Evolutionary conservation across 108 stramenopile genomes (phyloP).

Genomic region (Stephanodiscus triporus): DNA sequence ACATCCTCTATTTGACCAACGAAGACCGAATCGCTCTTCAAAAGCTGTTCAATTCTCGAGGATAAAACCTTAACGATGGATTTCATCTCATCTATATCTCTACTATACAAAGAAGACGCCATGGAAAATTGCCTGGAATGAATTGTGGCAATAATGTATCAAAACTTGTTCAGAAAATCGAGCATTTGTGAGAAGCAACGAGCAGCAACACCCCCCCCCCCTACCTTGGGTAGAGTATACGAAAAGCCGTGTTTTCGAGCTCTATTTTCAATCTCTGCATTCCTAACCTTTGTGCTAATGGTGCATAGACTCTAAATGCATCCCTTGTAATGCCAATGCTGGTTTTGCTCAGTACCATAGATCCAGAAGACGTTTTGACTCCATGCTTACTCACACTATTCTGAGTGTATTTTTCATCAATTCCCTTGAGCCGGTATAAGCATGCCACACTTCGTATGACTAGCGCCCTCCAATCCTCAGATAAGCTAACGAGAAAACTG

Average conservation of each 20-base stretch:
- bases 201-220: not conserved
- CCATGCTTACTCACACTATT: not conserved
- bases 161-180: not conserved
- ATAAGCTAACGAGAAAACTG: constrained; percentile 60
- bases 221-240: constrained; percentile 61
- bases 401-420: constrained; percentile 22
- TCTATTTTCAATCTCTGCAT: constrained; percentile 71
- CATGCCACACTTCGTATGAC: constrained; percentile 77
- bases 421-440: constrained; percentile 73
- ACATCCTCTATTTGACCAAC: constrained; percentile 57
- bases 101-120: constrained; percentile 55
- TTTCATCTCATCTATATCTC: constrained; percentile 60
- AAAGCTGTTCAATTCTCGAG: constrained; percentile 53
- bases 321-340: constrained; percentile 54
- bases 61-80: constrained; percentile 50
- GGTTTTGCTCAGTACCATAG: constrained; percentile 21
- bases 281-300: constrained; percentile 70
- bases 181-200: not conserved
- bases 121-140: constrained; percentile 61
- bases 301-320: constrained; percentile 68
- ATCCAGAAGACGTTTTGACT: not conserved
- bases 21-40: constrained; percentile 56
- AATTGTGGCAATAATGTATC: not conserved
- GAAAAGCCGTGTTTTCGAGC: constrained; percentile 74
- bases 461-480: constrained; percentile 80